Percentiles rank a stretch among this genome's conserved stretches.
Evolutionary conservation across 2,329 filamentous ascomycete genomes (phyloP).

Genomic region (Blumeria hordei): DNA sequence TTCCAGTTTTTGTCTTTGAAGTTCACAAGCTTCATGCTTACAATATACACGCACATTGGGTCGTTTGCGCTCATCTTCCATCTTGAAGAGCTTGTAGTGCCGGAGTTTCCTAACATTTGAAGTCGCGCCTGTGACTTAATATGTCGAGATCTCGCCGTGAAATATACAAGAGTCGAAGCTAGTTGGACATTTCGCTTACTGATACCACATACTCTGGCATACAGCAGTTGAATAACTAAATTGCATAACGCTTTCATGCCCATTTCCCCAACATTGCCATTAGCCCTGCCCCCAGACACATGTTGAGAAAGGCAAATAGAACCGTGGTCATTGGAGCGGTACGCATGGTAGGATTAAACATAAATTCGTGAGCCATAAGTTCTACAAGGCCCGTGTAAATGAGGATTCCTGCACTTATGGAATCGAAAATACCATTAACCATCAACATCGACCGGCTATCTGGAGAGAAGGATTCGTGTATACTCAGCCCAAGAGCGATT

Average conservation of each 20-base stretch:
- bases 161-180: too few relatives aligned
- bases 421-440: constrained; percentile 22
- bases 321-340: constrained; percentile 14
- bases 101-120: too few relatives aligned
- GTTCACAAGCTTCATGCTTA: too few relatives aligned
- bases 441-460: constrained; percentile 20
- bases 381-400: constrained; percentile 26
- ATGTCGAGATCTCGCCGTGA: too few relatives aligned
- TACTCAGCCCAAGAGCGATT: constrained; percentile 24
- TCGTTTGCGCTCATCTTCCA: too few relatives aligned
- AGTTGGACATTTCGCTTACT: too few relatives aligned
- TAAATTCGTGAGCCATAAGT: constrained; percentile 23
- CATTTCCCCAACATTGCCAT: constrained; percentile 28
- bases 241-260: constrained; percentile 13
- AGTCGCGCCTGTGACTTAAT: too few relatives aligned
- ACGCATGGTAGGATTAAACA: constrained; percentile 23
- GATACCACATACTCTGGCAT: too few relatives aligned
- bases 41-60: too few relatives aligned
- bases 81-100: too few relatives aligned
- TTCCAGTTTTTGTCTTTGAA: too few relatives aligned
- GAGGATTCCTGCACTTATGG: constrained; percentile 23
- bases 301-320: constrained; percentile 19
- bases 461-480: constrained; percentile 19
- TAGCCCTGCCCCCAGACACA: constrained; percentile 19
- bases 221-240: too few relatives aligned